These are phyloP conservation scores for Amesomyces nigricolor DNA, from an alignment of 2,329 filamentous ascomycete species.

Conservation along the genomic window DNA sequence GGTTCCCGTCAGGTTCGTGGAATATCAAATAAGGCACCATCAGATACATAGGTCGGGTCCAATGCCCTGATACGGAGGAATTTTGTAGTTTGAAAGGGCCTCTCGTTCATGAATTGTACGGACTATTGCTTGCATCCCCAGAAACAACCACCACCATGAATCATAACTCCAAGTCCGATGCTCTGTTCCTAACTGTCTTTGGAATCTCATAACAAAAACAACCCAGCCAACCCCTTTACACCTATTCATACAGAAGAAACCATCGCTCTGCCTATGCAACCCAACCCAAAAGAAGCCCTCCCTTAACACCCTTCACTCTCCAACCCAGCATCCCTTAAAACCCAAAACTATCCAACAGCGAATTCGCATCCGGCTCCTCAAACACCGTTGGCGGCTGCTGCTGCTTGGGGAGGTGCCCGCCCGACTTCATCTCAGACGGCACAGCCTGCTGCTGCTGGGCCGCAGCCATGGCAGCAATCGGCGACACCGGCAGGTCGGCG, in stretches of 20 bases:
- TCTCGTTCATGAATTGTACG: too few relatives aligned
- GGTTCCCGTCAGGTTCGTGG: too few relatives aligned
- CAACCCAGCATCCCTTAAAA: conserved; percentile 48
- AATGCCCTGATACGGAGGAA: too few relatives aligned
- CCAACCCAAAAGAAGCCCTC: not conserved
- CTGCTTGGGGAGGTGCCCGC: conserved; percentile 29
- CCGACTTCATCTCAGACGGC: conserved; percentile 39
- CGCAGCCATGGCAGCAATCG: conserved; percentile 23
- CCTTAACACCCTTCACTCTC: not conserved
- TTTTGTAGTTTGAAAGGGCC: too few relatives aligned
- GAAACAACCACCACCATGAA: not conserved
- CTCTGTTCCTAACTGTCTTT: not conserved
- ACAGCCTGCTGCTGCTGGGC: conserved; percentile 21
- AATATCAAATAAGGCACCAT: too few relatives aligned
- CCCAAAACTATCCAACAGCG: conserved; percentile 86
- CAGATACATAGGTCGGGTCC: too few relatives aligned
- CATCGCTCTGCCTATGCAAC: too few relatives aligned
- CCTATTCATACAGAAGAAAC: too few relatives aligned
- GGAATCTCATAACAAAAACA: not conserved
- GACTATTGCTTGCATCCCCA: too few relatives aligned
- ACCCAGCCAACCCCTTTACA: too few relatives aligned
- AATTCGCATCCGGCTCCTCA: conserved; percentile 85
- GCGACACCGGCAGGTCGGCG: conserved; percentile 57
- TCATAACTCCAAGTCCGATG: not conserved
- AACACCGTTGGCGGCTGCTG: conserved; percentile 71